A percentile compares a stretch with the other conserved stretches of the same genome.
phyloP scores from a whole-genome alignment of 2,329 filamentous ascomycete genomes.

The Sordariomycetes sp. region DNA sequence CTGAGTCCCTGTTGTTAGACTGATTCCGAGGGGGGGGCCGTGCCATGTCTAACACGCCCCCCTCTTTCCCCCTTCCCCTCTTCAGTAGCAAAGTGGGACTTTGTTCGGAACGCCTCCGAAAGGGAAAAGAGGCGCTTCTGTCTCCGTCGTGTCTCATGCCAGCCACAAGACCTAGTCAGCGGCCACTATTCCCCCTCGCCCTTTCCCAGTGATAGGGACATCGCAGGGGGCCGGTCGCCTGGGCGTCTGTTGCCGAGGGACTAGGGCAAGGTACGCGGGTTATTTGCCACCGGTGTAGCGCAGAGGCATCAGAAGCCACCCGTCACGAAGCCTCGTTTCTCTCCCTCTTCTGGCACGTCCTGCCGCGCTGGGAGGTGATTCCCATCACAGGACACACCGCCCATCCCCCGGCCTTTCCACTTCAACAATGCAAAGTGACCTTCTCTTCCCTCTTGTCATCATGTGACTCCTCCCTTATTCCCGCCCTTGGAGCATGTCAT shows the following conservation, averaged over 20 bases:
- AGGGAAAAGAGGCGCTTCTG: neutral
- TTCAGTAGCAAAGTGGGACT: neutral
- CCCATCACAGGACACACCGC: neutral
- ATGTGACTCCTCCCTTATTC: neutral
- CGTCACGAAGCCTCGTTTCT: neutral
- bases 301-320: no score
- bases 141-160: neutral
- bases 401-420: neutral
- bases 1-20: neutral
- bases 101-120: neutral
- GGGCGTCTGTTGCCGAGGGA: no score
- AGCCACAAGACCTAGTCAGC: neutral
- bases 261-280: no score
- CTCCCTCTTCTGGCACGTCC: neutral
- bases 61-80: neutral
- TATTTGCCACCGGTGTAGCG: no score
- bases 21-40: neutral
- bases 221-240: neutral
- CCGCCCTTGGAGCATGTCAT: neutral
- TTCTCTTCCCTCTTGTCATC: neutral
- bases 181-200: neutral
- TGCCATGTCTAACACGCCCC: neutral
- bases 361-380: neutral
- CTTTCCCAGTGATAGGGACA: neutral
- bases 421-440: neutral